phyloP scores from a whole-genome alignment of 1,139 yeast species.

The Sugiyamaella castrensis region DNA sequence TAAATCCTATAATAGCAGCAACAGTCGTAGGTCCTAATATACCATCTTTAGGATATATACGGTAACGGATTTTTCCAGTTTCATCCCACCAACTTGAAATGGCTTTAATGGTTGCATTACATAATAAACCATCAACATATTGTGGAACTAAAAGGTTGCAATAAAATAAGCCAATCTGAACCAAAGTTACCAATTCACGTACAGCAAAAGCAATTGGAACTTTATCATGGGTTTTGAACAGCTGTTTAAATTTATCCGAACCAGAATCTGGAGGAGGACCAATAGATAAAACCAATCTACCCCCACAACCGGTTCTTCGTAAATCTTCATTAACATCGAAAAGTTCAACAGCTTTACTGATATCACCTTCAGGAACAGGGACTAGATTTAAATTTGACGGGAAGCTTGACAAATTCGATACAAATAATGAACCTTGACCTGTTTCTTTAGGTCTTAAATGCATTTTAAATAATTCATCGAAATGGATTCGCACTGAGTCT shows the following conservation, averaged over 20 bases:
- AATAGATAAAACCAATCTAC: conserved; percentile 72
- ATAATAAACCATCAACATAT: conserved; percentile 79
- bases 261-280: conserved; percentile 71
- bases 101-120: conserved; percentile 72
- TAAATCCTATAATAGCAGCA: conserved; percentile 62
- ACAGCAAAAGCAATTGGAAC: conserved; percentile 66
- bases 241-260: conserved; percentile 76
- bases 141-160: conserved; percentile 67
- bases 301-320: conserved; percentile 76
- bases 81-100: conserved; percentile 78
- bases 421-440: conserved; percentile 59
- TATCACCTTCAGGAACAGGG: conserved; percentile 64
- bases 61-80: conserved; percentile 62
- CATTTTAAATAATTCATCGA: conserved; percentile 61
- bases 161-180: conserved; percentile 75
- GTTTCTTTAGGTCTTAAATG: conserved; percentile 58
- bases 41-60: conserved; percentile 52
- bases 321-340: conserved; percentile 75
- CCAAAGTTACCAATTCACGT: conserved; percentile 65
- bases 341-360: conserved; percentile 44
- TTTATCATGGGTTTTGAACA: conserved; percentile 56
- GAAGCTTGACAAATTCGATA: conserved; percentile 75
- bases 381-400: conserved; percentile 73
- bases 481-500: conserved; percentile 50
- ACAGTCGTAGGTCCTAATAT: conserved; percentile 64